Conservation (phyloP, 192 early-diverging fungal genomes). For the Rhizoclosmatium globosum region DNA sequence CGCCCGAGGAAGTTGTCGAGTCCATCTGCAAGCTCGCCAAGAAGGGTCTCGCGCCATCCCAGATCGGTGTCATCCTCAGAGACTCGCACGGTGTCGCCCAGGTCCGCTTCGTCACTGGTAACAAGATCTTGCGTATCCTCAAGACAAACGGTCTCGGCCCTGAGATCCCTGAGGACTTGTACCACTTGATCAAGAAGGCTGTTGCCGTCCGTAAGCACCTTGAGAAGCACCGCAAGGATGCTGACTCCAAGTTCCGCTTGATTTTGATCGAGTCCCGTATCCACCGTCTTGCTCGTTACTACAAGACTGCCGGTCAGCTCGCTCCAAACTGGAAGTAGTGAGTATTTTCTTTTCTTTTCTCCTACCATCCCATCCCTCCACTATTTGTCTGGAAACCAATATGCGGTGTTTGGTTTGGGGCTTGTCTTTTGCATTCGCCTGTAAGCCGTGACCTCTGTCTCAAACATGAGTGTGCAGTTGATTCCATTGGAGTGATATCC, state of each 20-base stretch:
- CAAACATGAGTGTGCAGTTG: neutral
- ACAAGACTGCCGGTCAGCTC: constrained; percentile 96
- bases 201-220: constrained; percentile 98
- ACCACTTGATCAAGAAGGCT: constrained; percentile 99
- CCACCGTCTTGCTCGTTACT: constrained; percentile 98
- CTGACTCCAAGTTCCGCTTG: constrained; percentile 98
- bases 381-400: neutral
- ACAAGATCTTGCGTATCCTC: constrained; percentile 99
- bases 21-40: constrained; percentile 99
- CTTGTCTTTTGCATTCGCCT: neutral
- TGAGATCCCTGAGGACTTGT: constrained; percentile 98
- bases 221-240: constrained; percentile 99
- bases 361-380: constrained; percentile 43
- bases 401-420: neutral
- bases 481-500: neutral
- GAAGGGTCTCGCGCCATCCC: constrained; percentile 98
- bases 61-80: constrained; percentile 97
- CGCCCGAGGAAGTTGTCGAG: constrained; percentile 95
- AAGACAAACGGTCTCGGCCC: constrained; percentile 96
- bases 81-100: constrained; percentile 98
- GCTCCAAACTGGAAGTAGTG: constrained; percentile 99
- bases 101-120: constrained; percentile 96
- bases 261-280: constrained; percentile 98
- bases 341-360: constrained; percentile 53
- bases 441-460: neutral